Base-by-base conservation (phyloP, 129 eudicot genomes). In the Escallonia herrerae region DNA sequence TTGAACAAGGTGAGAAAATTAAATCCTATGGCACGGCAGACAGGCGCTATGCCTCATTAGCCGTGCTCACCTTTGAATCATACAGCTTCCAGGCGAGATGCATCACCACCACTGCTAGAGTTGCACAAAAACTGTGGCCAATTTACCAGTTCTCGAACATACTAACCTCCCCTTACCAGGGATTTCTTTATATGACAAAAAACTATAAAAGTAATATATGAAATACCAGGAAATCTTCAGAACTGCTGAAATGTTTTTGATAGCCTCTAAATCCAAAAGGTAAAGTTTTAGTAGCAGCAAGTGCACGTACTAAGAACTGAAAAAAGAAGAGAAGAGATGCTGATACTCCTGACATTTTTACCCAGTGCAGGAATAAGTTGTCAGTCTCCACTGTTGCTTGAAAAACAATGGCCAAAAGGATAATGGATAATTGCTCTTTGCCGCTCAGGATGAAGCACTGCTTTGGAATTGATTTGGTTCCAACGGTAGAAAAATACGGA, bases 1-100 rank as follows among this genome's bases (percentile, higher is more conserved):
- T 15, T 43, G 22, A 68, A 73, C 48, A 60, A 53, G 58, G 74
- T 77, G 61, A 56, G 69, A 60, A 67, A 62, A 56, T 65, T 56
- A 74, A 79, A 70, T 71, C 89, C 87, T 80, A 86, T 63, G 89
- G 97, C 95, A 94, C 95, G 95, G 97, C 97, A 89, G 73, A 77
- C 81, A 77, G 95, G 99, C 96, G 74, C 61, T 70, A 82, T 62
- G 87, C 96, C 99, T 76, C 74, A 77, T 76, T 81, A 89, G 95
- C 97, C 96, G 90, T 87, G 99, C 97, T 86, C 99, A 89, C 99
- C 95, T 94, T 93, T 87, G 55, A 80, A 68, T 71, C 58, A 80
- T 40, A 89, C 56, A 78, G 91, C 93, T 89, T 71, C 90, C 81
- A 80, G 71, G 86, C 76, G 72, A 82, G 87, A 84, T 38, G 99